Evolutionary conservation across 257 asterid genomes (phyloP), one percentile per base, ranked within the genome.

Genomic region (Capsicum chinense): DNA sequence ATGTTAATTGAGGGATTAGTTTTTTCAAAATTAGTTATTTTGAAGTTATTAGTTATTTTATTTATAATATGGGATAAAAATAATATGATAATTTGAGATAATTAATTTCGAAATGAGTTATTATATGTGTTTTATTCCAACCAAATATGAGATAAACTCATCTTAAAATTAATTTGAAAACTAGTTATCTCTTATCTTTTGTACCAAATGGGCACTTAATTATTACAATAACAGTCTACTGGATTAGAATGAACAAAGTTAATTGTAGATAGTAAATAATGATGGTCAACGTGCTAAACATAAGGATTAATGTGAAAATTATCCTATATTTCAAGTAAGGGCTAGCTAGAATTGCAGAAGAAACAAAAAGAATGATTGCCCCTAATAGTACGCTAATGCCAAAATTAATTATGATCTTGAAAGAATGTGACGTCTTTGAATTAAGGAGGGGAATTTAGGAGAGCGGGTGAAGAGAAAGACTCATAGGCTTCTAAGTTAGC

Each of bases 241-340:
- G 52, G 5, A 76, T 50, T 76, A 52, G 63, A 76, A 76, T 76
- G 47, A 52, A 74, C 0, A 21, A 52, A 52, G 26, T 37, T 76
- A 9, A 9, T 52, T 76, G 11, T 76, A 21, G 17, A 19, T 52
- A 2, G 63, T 76, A 26, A 26, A 26, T 26, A 2, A 76, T 52
- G 63, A 76, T 76, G 81, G 4, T 26, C 26, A 52, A 52, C 81
- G 81, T 76, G 81, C 81, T 48, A 76, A 76, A 12, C 81, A 13
- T 47, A 52, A 76, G 63, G 63, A 26, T 76, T 76, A 21, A 12
- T 21, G 5, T 50, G 39, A 76, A 26, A 52, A 13, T 3, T 76
- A 21, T 76, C 63, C 8, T 70, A 70, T n/a, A 17, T 44, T 39
- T 7, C 3, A 39, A 7, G 35, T 17, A 70, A 21, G 81, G 47